Evolutionary conservation across 1,139 yeast genomes (phyloP), one percentile per base, ranked within the genome.

Genomic region (Hyphopichia wangnamkhiaoensis): DNA sequence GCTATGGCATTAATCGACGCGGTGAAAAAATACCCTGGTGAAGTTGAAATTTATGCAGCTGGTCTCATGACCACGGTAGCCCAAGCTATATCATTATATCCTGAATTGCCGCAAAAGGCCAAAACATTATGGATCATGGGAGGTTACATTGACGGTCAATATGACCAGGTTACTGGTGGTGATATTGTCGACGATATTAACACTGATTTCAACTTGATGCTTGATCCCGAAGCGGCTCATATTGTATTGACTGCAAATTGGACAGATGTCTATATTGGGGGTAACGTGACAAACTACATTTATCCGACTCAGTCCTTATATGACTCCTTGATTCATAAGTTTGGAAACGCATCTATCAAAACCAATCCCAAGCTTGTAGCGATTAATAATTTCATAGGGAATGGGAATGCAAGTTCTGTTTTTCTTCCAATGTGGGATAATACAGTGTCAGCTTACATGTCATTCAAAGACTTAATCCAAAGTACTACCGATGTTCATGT

Each of bases 161-260:
- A 57, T 39, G 65, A 63, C 5, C 63, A 59, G 38, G 65, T 63
- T 23, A 54, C 60, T 13, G 71, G 71, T 25, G 40, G 54, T 25
- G 43, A 50, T 14, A 40, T 47, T 4, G 44, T 45, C 5, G 59
- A 59, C 39, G 73, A 68, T 46, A 55, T 66, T 43, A 61, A 64
- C 53, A 65, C 71, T 30, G 74, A 68, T 47, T 65, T 68, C 50
- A 68, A 68, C 50, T 50, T 68, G 38, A 65, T 67, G 39, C 65
- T 65, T 46, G 74, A 68, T 46, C 74, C 74, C 12, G 74, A 68
- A 51, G 73, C 71, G 17, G 73, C 74, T 21, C 70, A 67, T 48
- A 65, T 65, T 17, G 70, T 61, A 13, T 47, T 68, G 27, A 63
- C 71, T 29, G 65, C 71, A 4, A 56, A 58, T 19, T 68, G 73